Evolutionary conservation across 1,284 basidiomycete species (phyloP), one percentile per base, ranked within the genome.

Genomic region (Rhizoctonia solani): DNA sequence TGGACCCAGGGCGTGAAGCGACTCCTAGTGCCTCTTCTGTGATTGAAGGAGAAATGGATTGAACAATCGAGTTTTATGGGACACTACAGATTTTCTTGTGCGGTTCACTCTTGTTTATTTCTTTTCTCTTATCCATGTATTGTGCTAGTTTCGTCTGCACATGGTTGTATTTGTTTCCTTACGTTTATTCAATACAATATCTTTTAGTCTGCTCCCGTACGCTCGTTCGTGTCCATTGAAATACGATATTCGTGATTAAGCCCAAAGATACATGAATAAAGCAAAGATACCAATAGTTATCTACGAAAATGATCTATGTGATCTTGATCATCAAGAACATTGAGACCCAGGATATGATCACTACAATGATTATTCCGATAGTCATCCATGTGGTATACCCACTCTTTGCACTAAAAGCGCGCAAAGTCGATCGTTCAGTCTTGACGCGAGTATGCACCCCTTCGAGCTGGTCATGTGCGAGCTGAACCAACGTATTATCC

Each of bases 241-340:
- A n/a, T n/a, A n/a, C n/a, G n/a, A n/a, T n/a, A n/a, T n/a, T n/a
- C n/a, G n/a, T n/a, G n/a, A n/a, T n/a, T n/a, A n/a, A n/a, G n/a
- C n/a, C n/a, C n/a, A n/a, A 50, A 13, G 6, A 50, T 5, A 29
- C 47, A 50, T 11, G 3, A 53, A 25, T 53, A 30, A 53, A 25
- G 27, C 9, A 53, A 34, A 53, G 11, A 53, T 32, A 34, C 3
- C 50, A 8, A 53, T 9, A 53, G 16, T 3, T 16, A 29, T 30
- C 32, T 34, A 34, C 32, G 27, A 53, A 16, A 53, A 8, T 5
- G 14, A n/a, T 27, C 55, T 70, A 78, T 25, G 86, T 86, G 42
- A 91, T 76, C 54, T 89, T 83, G 71, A 92, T 90, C 52, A 92
- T 72, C 59, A 86, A 81, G 70, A 92, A 85, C 81, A 89, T 90